Conservation (phyloP, 371 early-diverging fungal species). For the Chytridium lagenaria region DNA sequence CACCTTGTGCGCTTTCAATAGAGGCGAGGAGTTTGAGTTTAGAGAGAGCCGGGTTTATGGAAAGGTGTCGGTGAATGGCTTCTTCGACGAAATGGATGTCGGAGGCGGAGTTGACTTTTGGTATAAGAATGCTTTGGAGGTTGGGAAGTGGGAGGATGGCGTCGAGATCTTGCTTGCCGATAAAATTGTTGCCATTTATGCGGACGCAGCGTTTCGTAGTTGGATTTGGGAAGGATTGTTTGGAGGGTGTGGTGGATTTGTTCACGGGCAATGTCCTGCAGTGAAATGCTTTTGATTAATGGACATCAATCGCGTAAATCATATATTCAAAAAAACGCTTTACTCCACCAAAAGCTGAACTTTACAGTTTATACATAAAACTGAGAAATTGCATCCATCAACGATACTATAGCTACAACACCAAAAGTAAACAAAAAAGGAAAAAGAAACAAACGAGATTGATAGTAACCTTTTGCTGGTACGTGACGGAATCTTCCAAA, state of each 20-base stretch:
- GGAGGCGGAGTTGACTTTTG: constrained; percentile 82
- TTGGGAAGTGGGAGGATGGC: constrained; percentile 67
- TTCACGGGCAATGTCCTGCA: constrained; percentile 19
- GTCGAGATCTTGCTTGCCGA: constrained; percentile 20
- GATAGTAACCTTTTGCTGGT: constrained; percentile 71
- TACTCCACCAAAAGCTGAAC: too few relatives aligned
- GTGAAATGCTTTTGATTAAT: too few relatives aligned
- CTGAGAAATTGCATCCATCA: too few relatives aligned
- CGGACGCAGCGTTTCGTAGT: constrained; percentile 27
- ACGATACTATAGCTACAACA: too few relatives aligned
- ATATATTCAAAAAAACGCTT: too few relatives aligned
- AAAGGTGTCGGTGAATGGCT: constrained; percentile 69
- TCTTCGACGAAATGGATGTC: constrained; percentile 80
- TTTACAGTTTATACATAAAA: too few relatives aligned
- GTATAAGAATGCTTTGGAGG: constrained; percentile 84
- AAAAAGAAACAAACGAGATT: too few relatives aligned
- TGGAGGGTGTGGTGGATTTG: constrained; percentile 32
- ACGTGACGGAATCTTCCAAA: constrained; percentile 88
- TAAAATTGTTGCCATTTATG: constrained; percentile 21
- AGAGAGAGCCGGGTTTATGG: constrained; percentile 52
- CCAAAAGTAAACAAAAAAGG: too few relatives aligned
- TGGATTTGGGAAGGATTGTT: neutral
- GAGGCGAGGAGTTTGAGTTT: constrained; percentile 75
- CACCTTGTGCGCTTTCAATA: constrained; percentile 24
- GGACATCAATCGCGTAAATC: too few relatives aligned